Evolutionary conservation across 2,329 filamentous ascomycete genomes (phyloP), one percentile per base, ranked within the genome.

Genomic region (Phialemoniopsis sp.): DNA sequence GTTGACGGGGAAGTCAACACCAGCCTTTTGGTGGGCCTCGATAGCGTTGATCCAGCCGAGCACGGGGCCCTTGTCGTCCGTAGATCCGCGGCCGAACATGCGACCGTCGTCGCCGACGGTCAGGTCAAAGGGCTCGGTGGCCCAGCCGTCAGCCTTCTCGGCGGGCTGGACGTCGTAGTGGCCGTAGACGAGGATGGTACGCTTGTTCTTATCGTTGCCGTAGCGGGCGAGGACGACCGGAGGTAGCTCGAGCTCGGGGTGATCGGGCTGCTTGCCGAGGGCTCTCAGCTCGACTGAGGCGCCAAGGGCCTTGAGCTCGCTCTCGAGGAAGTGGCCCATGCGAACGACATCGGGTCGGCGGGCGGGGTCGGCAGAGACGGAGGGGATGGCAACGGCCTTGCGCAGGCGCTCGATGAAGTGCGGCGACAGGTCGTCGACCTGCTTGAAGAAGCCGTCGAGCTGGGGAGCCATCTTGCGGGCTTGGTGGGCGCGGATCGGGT

Each of bases 111-210:
- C 82, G 58, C 94, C 90, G 42, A 97, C 78, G 19, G 78, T 85
- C 48, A 98, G 76, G 45, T 87, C 82, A 64, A 97, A 98, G 6
- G 93, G 93, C 63, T 97, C 87, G 3, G 91, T 96, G 39, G 85
- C 82, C 93, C 93, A 98, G 49, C 93, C 93, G 55, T 98, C 93
- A 51, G 86, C 87, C 72, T 87, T 87, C 58, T 90, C 78, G 28
- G 93, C 93, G 18, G 93, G 93, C 69, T 98, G 93, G 29, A 98
- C 93, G 62, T 98, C 93, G 70, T 98, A 98, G 73, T 98, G 93
- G 35, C 93, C 93, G 59, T 98, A 98, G 34, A 98, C 89, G 46
- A 98, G 76, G 51, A 98, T 93, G 29, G 90, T 97, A 44, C 87
- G 81, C 80, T 97, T 98, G 64, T 79, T 88, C 65, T 86, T 83